Base-by-base conservation (phyloP, 2,329 filamentous ascomycete species). In the Talaromyces sp. region DNA sequence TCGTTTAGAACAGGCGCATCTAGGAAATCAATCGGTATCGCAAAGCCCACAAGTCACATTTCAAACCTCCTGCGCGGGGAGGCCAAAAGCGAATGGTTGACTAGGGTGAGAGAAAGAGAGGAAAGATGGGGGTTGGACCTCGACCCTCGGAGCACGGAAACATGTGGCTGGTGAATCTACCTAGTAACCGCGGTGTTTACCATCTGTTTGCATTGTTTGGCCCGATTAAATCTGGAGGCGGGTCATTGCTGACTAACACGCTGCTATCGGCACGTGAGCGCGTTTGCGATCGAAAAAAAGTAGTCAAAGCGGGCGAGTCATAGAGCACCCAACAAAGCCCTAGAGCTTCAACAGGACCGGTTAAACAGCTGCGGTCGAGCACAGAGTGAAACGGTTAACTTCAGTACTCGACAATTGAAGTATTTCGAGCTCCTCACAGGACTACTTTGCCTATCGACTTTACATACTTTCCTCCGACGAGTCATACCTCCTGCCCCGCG, bases 141-240 rank as follows among this genome's bases (percentile, higher is more conserved):
- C 62, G 60, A 65, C n/a, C 71, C 71, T 74, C 72, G 71, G 71
- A 62, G 57, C 57, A 56, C 51, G 64, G 62, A 70, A 72, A 69
- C 70, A 72, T 73, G 71, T 74, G 72, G 72, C 72, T 74, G 71
- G 70, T 64, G 62, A 61, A 49, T 22, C 32, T 32, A 39, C 35
- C 16, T 55, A 50, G 60, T 62, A 64, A 57, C 64, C 64, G 65
- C 64, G 64, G 64, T 64, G 62, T 64, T 65, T 61, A 58, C 55
- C 46, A 40, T 24, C 8, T 60, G 63, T 70, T 69, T 70, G 62
- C 51, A 42, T 42, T 60, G 65, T 70, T 70, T 71, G 69, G 49
- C 35, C 48, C 22, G 11, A 24, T 37, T 46, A 55, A 64, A 58
- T 55, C 58, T 48, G 58, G 62, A 61, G 62, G 64, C 59, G 60